phyloP scores from a whole-genome alignment of 2,329 filamentous ascomycete species.

The Monilinia laxa region DNA sequence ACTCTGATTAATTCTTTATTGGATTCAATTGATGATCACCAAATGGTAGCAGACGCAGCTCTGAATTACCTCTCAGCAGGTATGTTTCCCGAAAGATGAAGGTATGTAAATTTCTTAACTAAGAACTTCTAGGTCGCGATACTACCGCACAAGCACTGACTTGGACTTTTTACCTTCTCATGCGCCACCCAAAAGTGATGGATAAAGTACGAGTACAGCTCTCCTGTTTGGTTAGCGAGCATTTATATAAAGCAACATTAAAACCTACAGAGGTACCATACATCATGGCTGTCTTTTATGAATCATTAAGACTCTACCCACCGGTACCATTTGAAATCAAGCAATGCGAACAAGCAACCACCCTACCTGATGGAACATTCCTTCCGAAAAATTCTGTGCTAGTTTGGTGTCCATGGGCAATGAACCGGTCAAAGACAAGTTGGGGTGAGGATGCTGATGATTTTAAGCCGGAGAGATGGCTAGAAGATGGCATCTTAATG shows the following conservation, averaged over 20 bases:
- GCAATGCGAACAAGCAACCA: slow-evolving; percentile 52
- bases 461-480: slow-evolving; percentile 59
- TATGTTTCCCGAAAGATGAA: slow-evolving; percentile 23
- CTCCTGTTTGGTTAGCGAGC: slow-evolving; percentile 17
- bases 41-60: slow-evolving; percentile 62
- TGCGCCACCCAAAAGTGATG: slow-evolving; percentile 48
- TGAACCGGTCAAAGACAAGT: slow-evolving; percentile 56
- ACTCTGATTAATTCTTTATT: slow-evolving; percentile 61
- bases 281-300: slow-evolving; percentile 61
- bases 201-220: slow-evolving; percentile 48
- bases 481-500: slow-evolving; percentile 47
- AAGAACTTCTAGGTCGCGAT: slow-evolving; percentile 49
- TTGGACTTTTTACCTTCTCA: slow-evolving; percentile 62
- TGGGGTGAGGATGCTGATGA: slow-evolving; percentile 58
- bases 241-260: slow-evolving; percentile 23
- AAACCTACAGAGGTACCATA: slow-evolving; percentile 50
- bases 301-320: slow-evolving; percentile 60
- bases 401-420: slow-evolving; percentile 64
- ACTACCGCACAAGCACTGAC: slow-evolving; percentile 65
- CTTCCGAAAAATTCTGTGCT: slow-evolving; percentile 55
- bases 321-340: slow-evolving; percentile 67
- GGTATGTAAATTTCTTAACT: slow-evolving; percentile 14
- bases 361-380: slow-evolving; percentile 60
- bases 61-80: slow-evolving; percentile 65
- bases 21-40: slow-evolving; percentile 53